Conservation (phyloP, 2,329 filamentous ascomycete species). For the Ceratocystis destructans region DNA sequence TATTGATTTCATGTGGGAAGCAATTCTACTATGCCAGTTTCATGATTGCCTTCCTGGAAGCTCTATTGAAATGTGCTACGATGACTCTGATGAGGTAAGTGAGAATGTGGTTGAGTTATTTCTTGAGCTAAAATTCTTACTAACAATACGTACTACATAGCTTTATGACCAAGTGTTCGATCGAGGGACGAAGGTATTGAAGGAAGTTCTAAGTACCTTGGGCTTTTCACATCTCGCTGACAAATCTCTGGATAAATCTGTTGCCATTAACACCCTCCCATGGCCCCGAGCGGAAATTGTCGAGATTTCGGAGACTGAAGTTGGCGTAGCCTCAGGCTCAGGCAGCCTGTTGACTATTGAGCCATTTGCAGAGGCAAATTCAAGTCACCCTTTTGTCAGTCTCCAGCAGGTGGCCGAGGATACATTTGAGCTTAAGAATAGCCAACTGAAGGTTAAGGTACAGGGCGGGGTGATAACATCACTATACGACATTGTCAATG, state of each 20-base stretch:
- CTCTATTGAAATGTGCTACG: conserved; percentile 94
- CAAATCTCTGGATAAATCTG: conserved; percentile 29
- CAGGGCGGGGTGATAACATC: conserved; percentile 68
- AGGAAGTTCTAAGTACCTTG: conserved; percentile 54
- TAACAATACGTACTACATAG: conserved; percentile 27
- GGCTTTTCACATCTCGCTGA: conserved; percentile 40
- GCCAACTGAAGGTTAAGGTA: conserved; percentile 59
- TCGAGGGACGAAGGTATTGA: conserved; percentile 57
- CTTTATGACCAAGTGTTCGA: conserved; percentile 74
- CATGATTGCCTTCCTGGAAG: conserved; percentile 94
- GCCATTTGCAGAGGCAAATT: conserved; percentile 33
- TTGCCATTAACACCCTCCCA: conserved; percentile 71
- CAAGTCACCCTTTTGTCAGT: conserved; percentile 35
- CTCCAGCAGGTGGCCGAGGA: conserved; percentile 40
- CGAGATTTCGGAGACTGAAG: conserved; percentile 41
- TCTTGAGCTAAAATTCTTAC: conserved; percentile 12
- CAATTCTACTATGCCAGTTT: conserved; percentile 84
- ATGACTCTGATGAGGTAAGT: conserved; percentile 69
- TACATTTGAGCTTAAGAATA: conserved; percentile 67
- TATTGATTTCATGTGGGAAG: conserved; percentile 95
- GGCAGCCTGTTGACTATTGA: conserved; percentile 40
- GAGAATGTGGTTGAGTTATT: background rate
- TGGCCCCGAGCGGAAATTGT: conserved; percentile 71
- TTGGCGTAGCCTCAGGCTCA: conserved; percentile 43
- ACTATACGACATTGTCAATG: conserved; percentile 57